phyloP scores from a whole-genome alignment of 1,284 basidiomycete genomes.

The Ceratobasidium sp. region DNA sequence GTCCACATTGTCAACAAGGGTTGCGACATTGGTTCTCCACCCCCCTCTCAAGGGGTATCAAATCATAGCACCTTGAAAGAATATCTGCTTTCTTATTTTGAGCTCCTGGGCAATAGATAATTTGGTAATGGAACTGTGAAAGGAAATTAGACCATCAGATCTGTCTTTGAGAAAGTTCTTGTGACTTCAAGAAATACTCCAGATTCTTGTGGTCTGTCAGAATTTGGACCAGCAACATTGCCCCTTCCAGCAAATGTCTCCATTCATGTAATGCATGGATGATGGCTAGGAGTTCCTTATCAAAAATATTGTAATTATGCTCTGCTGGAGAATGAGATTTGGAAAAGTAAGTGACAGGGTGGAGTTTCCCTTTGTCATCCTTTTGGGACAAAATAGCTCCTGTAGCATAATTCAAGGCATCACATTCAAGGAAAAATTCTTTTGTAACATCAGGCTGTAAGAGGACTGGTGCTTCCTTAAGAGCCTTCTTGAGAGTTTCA shows the following conservation, averaged over 20 bases:
- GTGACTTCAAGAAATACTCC: neutral
- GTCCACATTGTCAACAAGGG: too few relatives aligned
- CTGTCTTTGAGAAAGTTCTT: slow-evolving; percentile 27
- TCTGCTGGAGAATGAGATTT: neutral
- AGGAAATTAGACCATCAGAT: slow-evolving; percentile 23
- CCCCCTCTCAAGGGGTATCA: slow-evolving; percentile 6
- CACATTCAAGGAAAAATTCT: slow-evolving; percentile 15
- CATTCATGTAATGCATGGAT: slow-evolving; percentile 52
- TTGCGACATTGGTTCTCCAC: neutral
- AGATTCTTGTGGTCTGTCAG: slow-evolving; percentile 55
- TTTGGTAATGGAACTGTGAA: slow-evolving; percentile 22
- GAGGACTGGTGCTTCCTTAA: neutral
- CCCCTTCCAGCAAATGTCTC: slow-evolving; percentile 46
- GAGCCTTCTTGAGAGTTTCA: neutral
- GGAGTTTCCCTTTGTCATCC: neutral
- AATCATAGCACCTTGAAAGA: slow-evolving; percentile 40
- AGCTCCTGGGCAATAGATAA: slow-evolving; percentile 21
- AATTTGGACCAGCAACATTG: slow-evolving; percentile 46
- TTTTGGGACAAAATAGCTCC: slow-evolving; percentile 28
- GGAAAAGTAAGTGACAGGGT: slow-evolving; percentile 25
- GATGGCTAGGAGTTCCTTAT: slow-evolving; percentile 58
- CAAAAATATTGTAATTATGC: slow-evolving; percentile 49
- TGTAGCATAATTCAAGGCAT: slow-evolving; percentile 21
- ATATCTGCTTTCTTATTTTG: slow-evolving; percentile 16
- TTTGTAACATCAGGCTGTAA: neutral